Conservation (phyloP, 768 basidiomycete species). For the Mrakia blollopis region DNA sequence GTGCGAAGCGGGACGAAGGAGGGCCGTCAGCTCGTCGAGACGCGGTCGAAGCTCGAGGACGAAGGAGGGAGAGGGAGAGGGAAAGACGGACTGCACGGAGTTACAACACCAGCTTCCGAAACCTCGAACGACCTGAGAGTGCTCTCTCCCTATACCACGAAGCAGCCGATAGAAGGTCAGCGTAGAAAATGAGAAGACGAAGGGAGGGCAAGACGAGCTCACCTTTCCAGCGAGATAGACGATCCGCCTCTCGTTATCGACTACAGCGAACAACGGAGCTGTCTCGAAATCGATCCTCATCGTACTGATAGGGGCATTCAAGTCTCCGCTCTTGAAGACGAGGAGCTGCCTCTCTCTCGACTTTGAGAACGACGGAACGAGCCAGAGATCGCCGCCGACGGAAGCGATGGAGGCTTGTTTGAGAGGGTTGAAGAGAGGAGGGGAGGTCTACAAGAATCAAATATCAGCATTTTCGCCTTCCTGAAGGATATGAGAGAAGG, state of each 20-base stretch:
- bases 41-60: no score
- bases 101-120: conserved; percentile 37
- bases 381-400: conserved; percentile 18
- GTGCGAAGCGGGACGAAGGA: no score
- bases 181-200: not conserved
- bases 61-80: no score
- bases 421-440: conserved; percentile 15
- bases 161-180: not conserved
- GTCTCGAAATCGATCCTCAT: conserved; percentile 43
- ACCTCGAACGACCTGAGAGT: conserved; percentile 43
- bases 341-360: conserved; percentile 43
- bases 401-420: conserved; percentile 21
- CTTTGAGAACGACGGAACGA: conserved; percentile 27
- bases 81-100: conserved; percentile 30
- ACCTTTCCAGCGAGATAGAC: conserved; percentile 42
- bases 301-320: conserved; percentile 30
- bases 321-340: conserved; percentile 35
- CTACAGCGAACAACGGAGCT: conserved; percentile 39
- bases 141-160: conserved; percentile 42
- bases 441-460: not conserved
- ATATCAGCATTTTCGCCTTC: not conserved
- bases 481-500: conserved; percentile 8
- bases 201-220: not conserved
- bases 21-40: no score
- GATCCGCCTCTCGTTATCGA: conserved; percentile 42